phyloP scores from a whole-genome alignment of 2,329 filamentous ascomycete genomes.

The Aspergillus sp. region DNA sequence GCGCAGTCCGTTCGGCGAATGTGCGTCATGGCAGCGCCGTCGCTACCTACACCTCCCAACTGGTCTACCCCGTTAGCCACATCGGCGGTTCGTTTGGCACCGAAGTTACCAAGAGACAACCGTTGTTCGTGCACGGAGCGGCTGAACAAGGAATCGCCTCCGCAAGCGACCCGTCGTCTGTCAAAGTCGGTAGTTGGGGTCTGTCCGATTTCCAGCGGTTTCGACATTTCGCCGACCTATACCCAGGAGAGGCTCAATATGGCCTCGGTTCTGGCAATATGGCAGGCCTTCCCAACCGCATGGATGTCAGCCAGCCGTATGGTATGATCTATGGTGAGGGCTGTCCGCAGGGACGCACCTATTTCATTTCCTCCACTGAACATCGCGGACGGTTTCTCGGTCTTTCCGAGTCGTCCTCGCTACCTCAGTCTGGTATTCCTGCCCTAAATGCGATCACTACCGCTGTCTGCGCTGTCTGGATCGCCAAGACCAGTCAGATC shows the following conservation, averaged over 20 bases:
- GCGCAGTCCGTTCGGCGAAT: slow-evolving; percentile 44
- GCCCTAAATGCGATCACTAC: slow-evolving; percentile 61
- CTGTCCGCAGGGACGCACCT: slow-evolving; percentile 69
- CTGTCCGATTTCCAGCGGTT: slow-evolving; percentile 65
- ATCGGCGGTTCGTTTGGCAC: slow-evolving; percentile 68
- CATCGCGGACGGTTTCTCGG: slow-evolving; percentile 66
- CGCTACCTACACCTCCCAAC: slow-evolving; percentile 75
- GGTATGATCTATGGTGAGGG: slow-evolving; percentile 81
- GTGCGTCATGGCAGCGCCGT: slow-evolving; percentile 63
- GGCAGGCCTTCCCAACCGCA: slow-evolving; percentile 69
- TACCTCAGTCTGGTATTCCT: slow-evolving; percentile 64
- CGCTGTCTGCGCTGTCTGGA: slow-evolving; percentile 72
- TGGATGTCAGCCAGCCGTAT: slow-evolving; percentile 81
- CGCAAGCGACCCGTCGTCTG: slow-evolving; percentile 63
- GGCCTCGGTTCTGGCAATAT: slow-evolving; percentile 68
- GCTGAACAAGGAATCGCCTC: slow-evolving; percentile 70
- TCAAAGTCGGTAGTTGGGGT: slow-evolving; percentile 76
- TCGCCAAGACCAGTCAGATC: slow-evolving; percentile 70
- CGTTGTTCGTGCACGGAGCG: slow-evolving; percentile 73
- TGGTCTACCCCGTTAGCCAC: slow-evolving; percentile 69
- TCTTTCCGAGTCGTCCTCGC: slow-evolving; percentile 49
- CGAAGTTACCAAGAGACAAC: slow-evolving; percentile 58
- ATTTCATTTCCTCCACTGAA: slow-evolving; percentile 66
- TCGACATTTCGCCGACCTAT: slow-evolving; percentile 67
- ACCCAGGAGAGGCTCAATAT: slow-evolving; percentile 63